Base-by-base conservation (phyloP, 2,329 filamentous ascomycete genomes). In the Aspergillus novofumigatus region DNA sequence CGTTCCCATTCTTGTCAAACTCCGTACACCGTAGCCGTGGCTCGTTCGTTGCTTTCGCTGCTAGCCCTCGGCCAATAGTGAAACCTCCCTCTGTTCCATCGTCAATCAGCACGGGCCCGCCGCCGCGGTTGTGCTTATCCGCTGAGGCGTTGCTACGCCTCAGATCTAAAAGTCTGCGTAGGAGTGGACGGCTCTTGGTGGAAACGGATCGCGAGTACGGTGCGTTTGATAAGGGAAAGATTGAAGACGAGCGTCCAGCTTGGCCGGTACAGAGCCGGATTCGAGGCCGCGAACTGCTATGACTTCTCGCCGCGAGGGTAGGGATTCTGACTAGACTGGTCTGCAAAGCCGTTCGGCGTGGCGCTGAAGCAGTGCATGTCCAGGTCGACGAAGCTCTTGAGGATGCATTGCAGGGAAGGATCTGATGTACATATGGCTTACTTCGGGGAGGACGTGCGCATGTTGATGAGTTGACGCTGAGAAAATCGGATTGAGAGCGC, bases 21-120 rank as follows among this genome's bases (percentile, higher is more conserved):
- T 99, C 94, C 1, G 94, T 99, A 71, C 94, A 99, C 54, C 94
- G 84, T 64, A 99, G 80, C 58, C 91, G 87, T 29, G 92, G 85
- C 73, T 97, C 92, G 56, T 93, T 88, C 26, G 89, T 87, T 2
- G 90, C 88, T 75, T 93, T 94, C 49, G 86, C 83, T 52, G 86
- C 82, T 67, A 91, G 80, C 48, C 87, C 84, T 45, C 91, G 84
- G 45, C 88, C 87, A 52, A 87, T 80, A 67, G 81, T 87, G 72
- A 90, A 90, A 67, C 82, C 82, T 3, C 80, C 81, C 49, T 84
- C 82, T 23, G 78, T 77, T 44, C 81, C 81, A 57, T 86, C 85
- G 52, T 90, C 84, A 45, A 84, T 70, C 75, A 84, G 72, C 61
- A 79, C 67, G 48, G 74, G 85, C 10, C 86, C 79, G 65, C 86